phyloP scores from a whole-genome alignment of 495 filamentous ascomycete species.

The Bathelium albidoporum region DNA sequence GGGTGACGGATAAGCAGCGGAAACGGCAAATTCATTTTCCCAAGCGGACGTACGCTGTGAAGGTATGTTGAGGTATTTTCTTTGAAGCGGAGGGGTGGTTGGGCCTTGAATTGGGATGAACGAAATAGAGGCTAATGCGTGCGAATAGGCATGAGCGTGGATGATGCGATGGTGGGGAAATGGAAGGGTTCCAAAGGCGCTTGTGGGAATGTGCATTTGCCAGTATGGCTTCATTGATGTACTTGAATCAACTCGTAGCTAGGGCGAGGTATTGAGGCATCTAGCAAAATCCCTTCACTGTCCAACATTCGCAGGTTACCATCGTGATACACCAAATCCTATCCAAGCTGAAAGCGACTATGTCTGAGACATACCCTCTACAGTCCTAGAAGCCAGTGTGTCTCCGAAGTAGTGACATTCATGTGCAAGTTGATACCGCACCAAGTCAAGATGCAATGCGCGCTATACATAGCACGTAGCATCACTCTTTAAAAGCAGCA shows the following conservation, averaged over 20 bases:
- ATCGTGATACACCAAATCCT: no score
- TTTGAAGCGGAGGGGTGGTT: not conserved
- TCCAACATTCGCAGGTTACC: not conserved
- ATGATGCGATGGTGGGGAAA: not conserved
- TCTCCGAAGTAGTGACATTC: no score
- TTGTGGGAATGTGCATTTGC: not conserved
- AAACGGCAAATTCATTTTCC: slow-evolving; percentile 96
- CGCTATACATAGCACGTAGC: no score
- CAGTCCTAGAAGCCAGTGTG: no score
- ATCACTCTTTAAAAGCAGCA: no score
- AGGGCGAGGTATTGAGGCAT: not conserved
- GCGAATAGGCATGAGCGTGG: not conserved
- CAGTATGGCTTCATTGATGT: not conserved
- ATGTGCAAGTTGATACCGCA: no score
- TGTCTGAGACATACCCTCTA: no score
- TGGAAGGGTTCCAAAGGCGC: not conserved
- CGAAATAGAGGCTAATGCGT: not conserved
- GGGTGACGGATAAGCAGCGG: slow-evolving; percentile 76
- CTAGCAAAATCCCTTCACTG: not conserved
- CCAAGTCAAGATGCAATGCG: no score
- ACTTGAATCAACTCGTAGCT: not conserved
- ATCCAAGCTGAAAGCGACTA: no score
- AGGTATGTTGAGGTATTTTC: slow-evolving; percentile 48
- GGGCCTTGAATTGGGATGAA: not conserved
- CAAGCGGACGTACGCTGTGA: slow-evolving; percentile 95